These are phyloP conservation scores for Amylocystis lapponica DNA, from an alignment of 768 basidiomycete genomes.

Conservation along the genomic window DNA sequence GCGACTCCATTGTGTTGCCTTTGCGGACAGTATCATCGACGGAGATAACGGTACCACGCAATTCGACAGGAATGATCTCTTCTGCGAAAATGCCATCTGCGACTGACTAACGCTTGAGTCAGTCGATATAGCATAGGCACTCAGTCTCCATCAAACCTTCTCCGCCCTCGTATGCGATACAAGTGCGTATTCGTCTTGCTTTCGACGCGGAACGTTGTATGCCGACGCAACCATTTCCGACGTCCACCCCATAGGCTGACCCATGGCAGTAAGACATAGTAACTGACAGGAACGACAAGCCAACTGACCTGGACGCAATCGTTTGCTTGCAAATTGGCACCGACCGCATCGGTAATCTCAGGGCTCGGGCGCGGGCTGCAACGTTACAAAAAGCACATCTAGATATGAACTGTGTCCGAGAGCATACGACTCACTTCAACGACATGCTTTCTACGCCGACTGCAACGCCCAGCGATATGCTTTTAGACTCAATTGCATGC, in stretches of 20 bases:
- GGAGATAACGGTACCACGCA: conserved; percentile 60
- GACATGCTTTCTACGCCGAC: conserved; percentile 83
- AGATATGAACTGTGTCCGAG: background rate
- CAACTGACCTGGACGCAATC: conserved; percentile 73
- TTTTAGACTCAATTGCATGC: conserved; percentile 77
- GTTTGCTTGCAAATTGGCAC: conserved; percentile 54
- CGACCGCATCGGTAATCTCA: conserved; percentile 52
- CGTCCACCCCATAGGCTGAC: conserved; percentile 92
- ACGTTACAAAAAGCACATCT: conserved; percentile 2
- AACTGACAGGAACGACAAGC: background rate
- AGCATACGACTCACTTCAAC: conserved; percentile 43
- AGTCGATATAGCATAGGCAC: background rate
- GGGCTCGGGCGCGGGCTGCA: conserved; percentile 74
- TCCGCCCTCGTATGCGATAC: conserved; percentile 81
- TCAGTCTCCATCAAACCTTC: conserved; percentile 34
- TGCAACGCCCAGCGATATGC: conserved; percentile 84
- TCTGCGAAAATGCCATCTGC: conserved; percentile 70
- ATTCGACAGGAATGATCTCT: conserved; percentile 85
- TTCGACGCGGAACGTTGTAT: conserved; percentile 71
- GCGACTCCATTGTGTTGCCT: conserved; percentile 73
- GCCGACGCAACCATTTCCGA: conserved; percentile 84
- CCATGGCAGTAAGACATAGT: background rate
- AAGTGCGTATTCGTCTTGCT: conserved; percentile 87
- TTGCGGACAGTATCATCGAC: conserved; percentile 85
- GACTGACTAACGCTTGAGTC: conserved; percentile 32